Percentiles rank a stretch among this genome's conserved stretches.
These are phyloP conservation scores for Fusarium tupiense DNA, from an alignment of 2,329 filamentous ascomycete genomes.

Conservation along the genomic window DNA sequence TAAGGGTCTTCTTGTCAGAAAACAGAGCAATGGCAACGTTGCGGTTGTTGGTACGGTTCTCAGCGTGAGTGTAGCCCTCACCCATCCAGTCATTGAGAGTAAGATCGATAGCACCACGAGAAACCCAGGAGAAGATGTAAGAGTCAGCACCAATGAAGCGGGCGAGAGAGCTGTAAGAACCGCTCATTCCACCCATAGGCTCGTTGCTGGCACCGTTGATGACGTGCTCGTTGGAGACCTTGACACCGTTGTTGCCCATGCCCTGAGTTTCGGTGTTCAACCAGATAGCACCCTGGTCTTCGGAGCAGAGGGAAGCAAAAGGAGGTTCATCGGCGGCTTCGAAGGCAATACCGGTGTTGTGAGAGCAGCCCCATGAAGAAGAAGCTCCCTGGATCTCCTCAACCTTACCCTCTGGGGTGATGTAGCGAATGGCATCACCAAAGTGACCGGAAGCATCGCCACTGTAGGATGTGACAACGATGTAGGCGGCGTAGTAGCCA, in stretches of 20 bases:
- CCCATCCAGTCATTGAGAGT: slow-evolving; percentile 68
- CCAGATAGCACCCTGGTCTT: slow-evolving; percentile 72
- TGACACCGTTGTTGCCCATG: slow-evolving; percentile 63
- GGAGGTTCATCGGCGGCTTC: slow-evolving; percentile 67
- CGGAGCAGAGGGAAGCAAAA: slow-evolving; percentile 67
- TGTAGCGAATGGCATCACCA: slow-evolving; percentile 60
- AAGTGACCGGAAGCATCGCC: slow-evolving; percentile 65
- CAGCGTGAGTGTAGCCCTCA: slow-evolving; percentile 59
- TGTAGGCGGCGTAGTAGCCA: slow-evolving; percentile 69
- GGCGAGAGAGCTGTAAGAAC: slow-evolving; percentile 67
- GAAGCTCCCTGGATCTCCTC: slow-evolving; percentile 62
- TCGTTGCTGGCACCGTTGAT: slow-evolving; percentile 68
- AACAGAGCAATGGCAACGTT: slow-evolving; percentile 68
- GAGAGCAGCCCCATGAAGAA: slow-evolving; percentile 68
- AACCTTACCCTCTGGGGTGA: slow-evolving; percentile 61
- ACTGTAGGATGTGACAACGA: slow-evolving; percentile 67
- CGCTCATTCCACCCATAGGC: slow-evolving; percentile 70
- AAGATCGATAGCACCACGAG: slow-evolving; percentile 66
- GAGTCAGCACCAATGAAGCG: slow-evolving; percentile 60
- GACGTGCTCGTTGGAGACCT: slow-evolving; percentile 70
- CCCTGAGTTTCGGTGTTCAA: slow-evolving; percentile 68
- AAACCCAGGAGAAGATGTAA: slow-evolving; percentile 72
- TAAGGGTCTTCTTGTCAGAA: slow-evolving; percentile 66
- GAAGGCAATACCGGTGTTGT: slow-evolving; percentile 72
- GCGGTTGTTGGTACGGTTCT: slow-evolving; percentile 65